Conservation (phyloP, 225 moss, liverwort and hornwort species). For the Physcomitrium patens region DNA sequence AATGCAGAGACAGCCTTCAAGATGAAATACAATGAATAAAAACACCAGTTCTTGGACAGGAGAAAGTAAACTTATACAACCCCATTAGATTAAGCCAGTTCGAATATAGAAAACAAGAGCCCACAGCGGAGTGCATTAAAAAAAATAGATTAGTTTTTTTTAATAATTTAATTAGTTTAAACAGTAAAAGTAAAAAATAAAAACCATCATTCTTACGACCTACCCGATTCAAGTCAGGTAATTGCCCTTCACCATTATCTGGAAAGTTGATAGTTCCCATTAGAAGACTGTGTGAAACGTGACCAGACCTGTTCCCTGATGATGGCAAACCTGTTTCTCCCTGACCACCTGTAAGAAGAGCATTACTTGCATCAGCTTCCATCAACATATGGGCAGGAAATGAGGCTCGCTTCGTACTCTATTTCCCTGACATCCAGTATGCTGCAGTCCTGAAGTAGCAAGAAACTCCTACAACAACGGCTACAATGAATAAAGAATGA, state of each 20-base stretch:
- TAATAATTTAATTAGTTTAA: too few species aligned
- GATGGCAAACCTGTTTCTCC: constrained; percentile 67
- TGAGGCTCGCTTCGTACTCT: constrained; percentile 1
- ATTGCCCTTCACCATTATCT: constrained; percentile 78
- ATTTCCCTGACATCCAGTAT: constrained; percentile 4
- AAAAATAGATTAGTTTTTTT: too few species aligned
- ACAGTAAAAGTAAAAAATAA: too few species aligned
- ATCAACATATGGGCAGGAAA: neutral
- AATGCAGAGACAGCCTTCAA: neutral
- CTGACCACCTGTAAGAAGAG: constrained; percentile 53
- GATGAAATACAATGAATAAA: neutral
- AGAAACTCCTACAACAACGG: neutral
- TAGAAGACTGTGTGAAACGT: constrained; percentile 90
- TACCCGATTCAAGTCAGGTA: constrained; percentile 94
- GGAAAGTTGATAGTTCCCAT: constrained; percentile 99
- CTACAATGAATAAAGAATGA: neutral
- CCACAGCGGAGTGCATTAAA: too few species aligned
- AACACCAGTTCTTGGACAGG: too few species aligned
- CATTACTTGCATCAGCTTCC: constrained; percentile 10
- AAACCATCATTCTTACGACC: neutral
- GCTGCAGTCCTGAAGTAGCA: neutral
- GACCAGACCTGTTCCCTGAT: constrained; percentile 67
- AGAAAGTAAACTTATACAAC: neutral
- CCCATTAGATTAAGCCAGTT: neutral
- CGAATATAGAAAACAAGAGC: neutral